Conservation (phyloP, 495 filamentous ascomycete species). For the Talaromyces adpressus region DNA sequence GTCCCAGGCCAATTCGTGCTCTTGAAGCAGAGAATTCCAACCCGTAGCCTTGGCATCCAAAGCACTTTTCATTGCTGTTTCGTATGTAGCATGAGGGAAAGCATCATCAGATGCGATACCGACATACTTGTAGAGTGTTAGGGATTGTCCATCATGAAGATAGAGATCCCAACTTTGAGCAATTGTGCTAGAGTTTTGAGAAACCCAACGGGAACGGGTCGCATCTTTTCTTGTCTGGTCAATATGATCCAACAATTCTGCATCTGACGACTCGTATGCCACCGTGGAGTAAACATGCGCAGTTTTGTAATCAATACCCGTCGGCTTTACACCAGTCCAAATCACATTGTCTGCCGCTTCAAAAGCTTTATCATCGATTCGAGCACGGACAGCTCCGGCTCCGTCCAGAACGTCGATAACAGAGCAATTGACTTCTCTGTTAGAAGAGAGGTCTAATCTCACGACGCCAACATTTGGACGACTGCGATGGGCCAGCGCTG, state of each 20-base stretch:
- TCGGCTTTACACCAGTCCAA: constrained; percentile 44
- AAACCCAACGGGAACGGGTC: constrained; percentile 25
- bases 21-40: neutral
- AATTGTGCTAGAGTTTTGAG: constrained; percentile 40
- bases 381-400: constrained; percentile 41
- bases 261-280: neutral
- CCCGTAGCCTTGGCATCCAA: neutral
- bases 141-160: constrained; percentile 27
- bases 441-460: constrained; percentile 37
- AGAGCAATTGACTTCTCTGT: constrained; percentile 29
- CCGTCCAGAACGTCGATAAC: constrained; percentile 51
- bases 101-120: constrained; percentile 48
- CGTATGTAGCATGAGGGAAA: constrained; percentile 31
- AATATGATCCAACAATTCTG: neutral
- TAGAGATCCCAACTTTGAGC: constrained; percentile 40
- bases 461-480: constrained; percentile 37
- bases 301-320: constrained; percentile 38
- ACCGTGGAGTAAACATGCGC: constrained; percentile 42
- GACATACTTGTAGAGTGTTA: constrained; percentile 43
- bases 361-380: constrained; percentile 29
- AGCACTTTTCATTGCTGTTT: constrained; percentile 34
- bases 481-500: neutral
- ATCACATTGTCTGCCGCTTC: constrained; percentile 27
- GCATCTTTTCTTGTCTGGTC: constrained; percentile 14
- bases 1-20: constrained; percentile 1